A percentile compares a stretch with the other conserved stretches of the same genome.
Conservation (phyloP, 805 yeast genomes). For the Grigorovia humatica region DNA sequence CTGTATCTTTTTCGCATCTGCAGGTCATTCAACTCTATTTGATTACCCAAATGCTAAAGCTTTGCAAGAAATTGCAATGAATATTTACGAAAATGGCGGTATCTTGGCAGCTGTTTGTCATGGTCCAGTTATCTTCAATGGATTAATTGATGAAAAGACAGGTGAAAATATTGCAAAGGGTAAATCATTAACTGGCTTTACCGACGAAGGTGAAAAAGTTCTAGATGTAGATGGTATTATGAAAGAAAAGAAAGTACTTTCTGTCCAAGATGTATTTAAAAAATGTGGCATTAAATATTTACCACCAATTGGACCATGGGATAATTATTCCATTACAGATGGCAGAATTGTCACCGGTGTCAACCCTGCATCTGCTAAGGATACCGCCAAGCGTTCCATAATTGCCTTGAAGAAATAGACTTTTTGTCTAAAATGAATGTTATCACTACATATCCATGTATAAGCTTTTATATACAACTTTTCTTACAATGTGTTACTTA, state of each 20-base stretch:
- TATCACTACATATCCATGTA: background rate
- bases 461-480: background rate
- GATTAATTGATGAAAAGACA: constrained; percentile 32
- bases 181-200: constrained; percentile 50
- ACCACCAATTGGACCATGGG: constrained; percentile 44
- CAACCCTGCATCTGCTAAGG: constrained; percentile 48
- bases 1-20: constrained; percentile 49
- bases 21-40: constrained; percentile 53
- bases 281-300: constrained; percentile 35
- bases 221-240: constrained; percentile 20
- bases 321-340: constrained; percentile 40
- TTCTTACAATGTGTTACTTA: too few species aligned
- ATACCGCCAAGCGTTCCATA: constrained; percentile 33
- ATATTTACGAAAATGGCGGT: constrained; percentile 42
- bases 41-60: constrained; percentile 46
- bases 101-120: constrained; percentile 59
- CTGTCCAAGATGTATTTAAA: constrained; percentile 32
- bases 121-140: constrained; percentile 52
- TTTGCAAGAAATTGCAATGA: constrained; percentile 36
- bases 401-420: background rate
- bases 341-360: constrained; percentile 56
- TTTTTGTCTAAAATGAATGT: background rate
- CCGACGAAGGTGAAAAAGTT: constrained; percentile 42
- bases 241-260: constrained; percentile 20
- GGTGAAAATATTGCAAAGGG: constrained; percentile 41